phyloP scores from a whole-genome alignment of 176 grass and related monocot species.

The Carex littledalei region DNA sequence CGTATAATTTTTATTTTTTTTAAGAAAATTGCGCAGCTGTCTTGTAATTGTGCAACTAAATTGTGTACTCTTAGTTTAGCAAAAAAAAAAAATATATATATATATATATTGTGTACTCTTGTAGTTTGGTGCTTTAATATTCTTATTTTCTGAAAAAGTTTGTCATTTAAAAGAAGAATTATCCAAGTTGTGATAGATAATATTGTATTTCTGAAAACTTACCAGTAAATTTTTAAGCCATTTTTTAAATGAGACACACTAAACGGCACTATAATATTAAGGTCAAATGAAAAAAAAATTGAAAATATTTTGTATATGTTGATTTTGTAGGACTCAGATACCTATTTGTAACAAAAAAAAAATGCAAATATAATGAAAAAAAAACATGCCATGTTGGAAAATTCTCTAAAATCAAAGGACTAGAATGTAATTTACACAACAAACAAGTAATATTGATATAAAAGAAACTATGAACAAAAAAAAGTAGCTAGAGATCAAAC shows the following conservation, averaged over 20 bases:
- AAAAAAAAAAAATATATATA: neutral
- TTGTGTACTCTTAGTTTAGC: too few species aligned
- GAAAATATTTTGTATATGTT: neutral
- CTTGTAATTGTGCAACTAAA: neutral
- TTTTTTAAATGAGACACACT: neutral
- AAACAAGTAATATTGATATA: slow-evolving; percentile 28
- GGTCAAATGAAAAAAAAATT: neutral
- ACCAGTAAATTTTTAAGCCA: neutral
- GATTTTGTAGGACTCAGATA: neutral
- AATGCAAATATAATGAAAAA: neutral
- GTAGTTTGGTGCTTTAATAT: neutral
- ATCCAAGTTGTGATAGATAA: slow-evolving; percentile 3
- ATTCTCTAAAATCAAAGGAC: neutral
- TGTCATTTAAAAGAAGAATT: neutral
- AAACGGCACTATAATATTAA: neutral
- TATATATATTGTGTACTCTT: too few species aligned
- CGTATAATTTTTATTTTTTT: neutral
- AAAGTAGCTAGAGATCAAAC: slow-evolving; percentile 30
- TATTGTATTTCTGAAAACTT: neutral
- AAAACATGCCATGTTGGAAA: slow-evolving; percentile 6
- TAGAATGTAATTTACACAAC: slow-evolving; percentile 3
- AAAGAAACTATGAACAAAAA: slow-evolving; percentile 22
- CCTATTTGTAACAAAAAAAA: neutral
- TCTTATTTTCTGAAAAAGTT: neutral
- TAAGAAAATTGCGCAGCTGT: neutral